Base-by-base conservation (phyloP, 1,284 basidiomycete species). In the Psilocybe mexicana region DNA sequence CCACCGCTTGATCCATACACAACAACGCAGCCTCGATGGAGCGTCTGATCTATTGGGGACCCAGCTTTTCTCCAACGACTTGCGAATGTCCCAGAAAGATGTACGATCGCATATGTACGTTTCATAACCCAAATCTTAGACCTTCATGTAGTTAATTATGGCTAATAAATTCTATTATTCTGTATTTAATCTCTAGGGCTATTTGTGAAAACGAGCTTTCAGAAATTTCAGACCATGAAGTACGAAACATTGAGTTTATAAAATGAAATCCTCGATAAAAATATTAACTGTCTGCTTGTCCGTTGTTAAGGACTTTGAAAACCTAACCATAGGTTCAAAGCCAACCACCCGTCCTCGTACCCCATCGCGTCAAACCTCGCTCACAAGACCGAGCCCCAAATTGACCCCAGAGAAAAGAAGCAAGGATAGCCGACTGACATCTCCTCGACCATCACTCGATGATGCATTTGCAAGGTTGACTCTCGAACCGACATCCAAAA, bases 101-200 rank as follows among this genome's bases (percentile, higher is more conserved):
- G 33, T 11, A 28, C 49, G 18, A 40, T 11, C 35, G 25, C 26
- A 47, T 53, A 23, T 48, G 63, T 64, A 59, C 57, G 63, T 64
- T 59, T 47, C 30, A 45, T 59, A 30, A 60, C 38, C 40, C 18
- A 54, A 38, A 3, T 44, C 30, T 45, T 33, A 25, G 42, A 23
- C 12, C 18, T 23, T 53, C 45, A 35, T 12, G 35, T 50, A 50
- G 43, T 45, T 62, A 18, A 44, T n/a, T 18, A 25, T 36, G n/a
- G 38, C 52, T 54, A 50, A 54, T 58, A 38, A 18, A 42, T 10
- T 35, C 54, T 47, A 26, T 26, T 26, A 33, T 12, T 33, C 25
- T 44, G 26, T 53, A 25, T 38, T 40, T 12, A 6, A 18, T 35
- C 28, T 35, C 30, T 30, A 48, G 46, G 46, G 35, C 30, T 4